Evolutionary conservation across 2,329 filamentous ascomycete species (phyloP).

Genomic region (Verticillium zaregamsianum): DNA sequence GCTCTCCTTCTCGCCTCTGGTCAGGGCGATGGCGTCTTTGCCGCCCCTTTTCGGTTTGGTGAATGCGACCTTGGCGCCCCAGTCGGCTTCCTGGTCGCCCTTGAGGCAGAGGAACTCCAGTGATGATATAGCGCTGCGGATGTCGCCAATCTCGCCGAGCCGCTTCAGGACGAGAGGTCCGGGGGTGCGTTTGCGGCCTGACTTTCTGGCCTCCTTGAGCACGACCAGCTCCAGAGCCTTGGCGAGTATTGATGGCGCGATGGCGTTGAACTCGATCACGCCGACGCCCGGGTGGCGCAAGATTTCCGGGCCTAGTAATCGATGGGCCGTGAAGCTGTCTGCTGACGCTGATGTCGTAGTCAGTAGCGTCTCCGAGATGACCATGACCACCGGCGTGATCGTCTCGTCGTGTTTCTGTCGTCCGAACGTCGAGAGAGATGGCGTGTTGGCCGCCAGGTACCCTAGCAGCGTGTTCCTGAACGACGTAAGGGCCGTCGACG

Average conservation of each 20-base stretch:
- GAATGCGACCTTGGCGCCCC: constrained; percentile 71
- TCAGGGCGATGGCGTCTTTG: constrained; percentile 57
- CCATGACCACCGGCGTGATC: constrained; percentile 73
- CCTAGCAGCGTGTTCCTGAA: constrained; percentile 74
- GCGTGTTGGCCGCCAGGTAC: constrained; percentile 66
- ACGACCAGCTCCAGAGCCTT: constrained; percentile 82
- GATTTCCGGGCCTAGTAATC: constrained; percentile 82
- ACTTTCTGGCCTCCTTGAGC: constrained; percentile 78
- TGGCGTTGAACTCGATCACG: constrained; percentile 86
- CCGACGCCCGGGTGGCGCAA: constrained; percentile 74
- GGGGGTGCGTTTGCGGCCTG: constrained; percentile 69
- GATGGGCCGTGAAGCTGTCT: constrained; percentile 90
- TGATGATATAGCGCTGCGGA: constrained; percentile 86
- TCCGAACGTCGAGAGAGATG: constrained; percentile 46
- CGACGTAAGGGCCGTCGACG: constrained; percentile 59
- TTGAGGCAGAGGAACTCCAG: constrained; percentile 89
- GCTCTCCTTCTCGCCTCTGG: constrained; percentile 73
- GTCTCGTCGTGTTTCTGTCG: constrained; percentile 37
- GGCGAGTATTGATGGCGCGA: constrained; percentile 79
- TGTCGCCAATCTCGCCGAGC: constrained; percentile 83
- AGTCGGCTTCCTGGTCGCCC: constrained; percentile 68
- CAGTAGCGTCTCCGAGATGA: constrained; percentile 86
- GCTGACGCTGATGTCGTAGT: constrained; percentile 80
- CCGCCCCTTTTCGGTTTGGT: constrained; percentile 61
- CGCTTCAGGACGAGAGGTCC: constrained; percentile 73